Evolutionary conservation across 2,329 filamentous ascomycete species (phyloP).

Genomic region (Mariannaea sp.): DNA sequence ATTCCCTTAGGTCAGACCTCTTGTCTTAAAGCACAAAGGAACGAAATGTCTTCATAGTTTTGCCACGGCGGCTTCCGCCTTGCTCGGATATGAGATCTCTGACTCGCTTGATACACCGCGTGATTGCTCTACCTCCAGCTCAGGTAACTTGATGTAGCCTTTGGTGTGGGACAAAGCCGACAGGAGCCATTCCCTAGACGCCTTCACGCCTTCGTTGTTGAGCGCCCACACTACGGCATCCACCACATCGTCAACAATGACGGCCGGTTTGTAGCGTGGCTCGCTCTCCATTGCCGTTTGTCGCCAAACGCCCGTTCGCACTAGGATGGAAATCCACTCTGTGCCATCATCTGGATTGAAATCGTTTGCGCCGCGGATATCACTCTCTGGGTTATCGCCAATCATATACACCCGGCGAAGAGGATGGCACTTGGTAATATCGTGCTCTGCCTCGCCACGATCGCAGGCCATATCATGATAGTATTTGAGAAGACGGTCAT

Average conservation of each 20-base stretch:
- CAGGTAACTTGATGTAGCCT: conserved; percentile 35
- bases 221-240: conserved; percentile 80
- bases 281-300: conserved; percentile 45
- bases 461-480: conserved; percentile 36
- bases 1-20: conserved; percentile 1
- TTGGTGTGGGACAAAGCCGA: conserved; percentile 37
- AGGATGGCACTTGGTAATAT: conserved; percentile 47
- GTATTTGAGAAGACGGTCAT: conserved; percentile 68
- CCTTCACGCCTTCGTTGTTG: conserved; percentile 55
- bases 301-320: conserved; percentile 78
- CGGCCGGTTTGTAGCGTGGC: conserved; percentile 65
- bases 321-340: conserved; percentile 78
- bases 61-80: conserved; percentile 30
- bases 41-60: conserved; percentile 19
- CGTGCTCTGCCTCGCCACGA: conserved; percentile 21
- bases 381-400: conserved; percentile 86
- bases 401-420: conserved; percentile 89
- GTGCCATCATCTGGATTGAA: conserved; percentile 70
- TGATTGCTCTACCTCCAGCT: conserved; percentile 21
- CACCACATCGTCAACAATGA: conserved; percentile 74
- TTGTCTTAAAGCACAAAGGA: too few species aligned
- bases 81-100: conserved; percentile 28
- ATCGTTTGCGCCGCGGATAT: conserved; percentile 85
- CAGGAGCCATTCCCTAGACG: conserved; percentile 40
- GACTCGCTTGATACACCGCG: not conserved